Conservation (phyloP, 108 stramenopile species). For the Aurantiochytrium sp. region DNA sequence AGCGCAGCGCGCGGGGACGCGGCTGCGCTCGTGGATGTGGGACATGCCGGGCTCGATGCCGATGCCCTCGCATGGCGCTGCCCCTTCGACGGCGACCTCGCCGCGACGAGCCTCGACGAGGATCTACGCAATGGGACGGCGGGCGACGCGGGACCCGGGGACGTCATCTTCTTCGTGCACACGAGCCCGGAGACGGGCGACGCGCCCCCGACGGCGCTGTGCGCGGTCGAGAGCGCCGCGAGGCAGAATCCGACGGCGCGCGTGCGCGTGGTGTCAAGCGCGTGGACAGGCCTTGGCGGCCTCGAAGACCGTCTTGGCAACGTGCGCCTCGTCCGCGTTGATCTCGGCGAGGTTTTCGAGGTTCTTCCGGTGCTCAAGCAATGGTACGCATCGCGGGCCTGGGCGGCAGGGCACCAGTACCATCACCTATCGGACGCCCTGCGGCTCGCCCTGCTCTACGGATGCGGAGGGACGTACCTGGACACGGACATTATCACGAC, state of each 20-base stretch:
- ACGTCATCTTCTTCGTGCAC: constrained; percentile 1
- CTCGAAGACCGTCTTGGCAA: neutral
- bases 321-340: neutral
- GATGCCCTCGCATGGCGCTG: neutral
- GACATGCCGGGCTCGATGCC: neutral
- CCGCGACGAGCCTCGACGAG: no score
- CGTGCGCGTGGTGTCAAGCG: neutral
- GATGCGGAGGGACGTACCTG: neutral
- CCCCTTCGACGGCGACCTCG: neutral
- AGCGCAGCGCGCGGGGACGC: no score
- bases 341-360: neutral
- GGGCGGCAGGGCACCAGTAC: neutral
- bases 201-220: neutral
- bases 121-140: no score
- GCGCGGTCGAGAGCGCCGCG: constrained; percentile 24
- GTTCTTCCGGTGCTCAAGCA: neutral
- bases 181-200: neutral
- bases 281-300: neutral
- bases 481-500: neutral
- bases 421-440: neutral
- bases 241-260: neutral
- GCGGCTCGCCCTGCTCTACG: neutral
- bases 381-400: neutral
- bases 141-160: no score
- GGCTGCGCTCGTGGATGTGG: neutral